Evolutionary conservation across 768 basidiomycete species (phyloP).

Genomic region (Trametes meyenii): DNA sequence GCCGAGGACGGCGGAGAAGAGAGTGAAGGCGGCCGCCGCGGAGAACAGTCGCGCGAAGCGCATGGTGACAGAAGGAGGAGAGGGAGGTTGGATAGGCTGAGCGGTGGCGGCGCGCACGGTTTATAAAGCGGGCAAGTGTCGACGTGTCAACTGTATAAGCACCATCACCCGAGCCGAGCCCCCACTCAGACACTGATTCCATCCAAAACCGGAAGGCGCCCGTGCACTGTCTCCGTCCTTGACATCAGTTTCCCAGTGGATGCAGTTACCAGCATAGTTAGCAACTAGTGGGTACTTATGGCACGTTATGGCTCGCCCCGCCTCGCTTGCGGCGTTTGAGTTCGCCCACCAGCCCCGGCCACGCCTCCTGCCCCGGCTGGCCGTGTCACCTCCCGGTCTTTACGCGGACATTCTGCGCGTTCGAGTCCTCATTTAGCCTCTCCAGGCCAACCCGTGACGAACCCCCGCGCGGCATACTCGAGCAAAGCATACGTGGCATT

Average conservation of each 20-base stretch:
- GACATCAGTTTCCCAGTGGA: slow-evolving; percentile 1
- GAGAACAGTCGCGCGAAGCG: slow-evolving; percentile 57
- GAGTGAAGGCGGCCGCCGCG: slow-evolving; percentile 53
- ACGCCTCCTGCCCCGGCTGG: background rate
- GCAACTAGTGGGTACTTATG: no score
- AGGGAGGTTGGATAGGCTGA: slow-evolving; percentile 12
- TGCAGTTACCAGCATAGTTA: no score
- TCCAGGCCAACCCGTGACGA: slow-evolving; percentile 13
- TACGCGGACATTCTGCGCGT: slow-evolving; percentile 22
- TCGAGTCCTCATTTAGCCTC: background rate
- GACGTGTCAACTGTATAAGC: slow-evolving; percentile 51
- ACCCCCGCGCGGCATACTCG: background rate
- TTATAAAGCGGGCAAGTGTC: slow-evolving; percentile 22
- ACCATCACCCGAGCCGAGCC: slow-evolving; percentile 18
- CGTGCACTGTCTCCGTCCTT: background rate
- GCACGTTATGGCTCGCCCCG: no score
- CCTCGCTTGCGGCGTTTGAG: background rate
- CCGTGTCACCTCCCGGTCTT: slow-evolving; percentile 6
- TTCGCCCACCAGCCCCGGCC: background rate
- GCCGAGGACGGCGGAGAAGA: slow-evolving; percentile 54
- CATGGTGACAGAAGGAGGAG: slow-evolving; percentile 48
- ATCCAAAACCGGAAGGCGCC: slow-evolving; percentile 2
- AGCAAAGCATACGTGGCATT: slow-evolving; percentile 24
- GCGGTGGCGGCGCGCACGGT: slow-evolving; percentile 27
- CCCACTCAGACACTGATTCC: slow-evolving; percentile 2